Percentiles rank a stretch among this genome's conserved stretches.
Conservation (phyloP, 2,329 filamentous ascomycete genomes). For the Clathrospora elynae region DNA sequence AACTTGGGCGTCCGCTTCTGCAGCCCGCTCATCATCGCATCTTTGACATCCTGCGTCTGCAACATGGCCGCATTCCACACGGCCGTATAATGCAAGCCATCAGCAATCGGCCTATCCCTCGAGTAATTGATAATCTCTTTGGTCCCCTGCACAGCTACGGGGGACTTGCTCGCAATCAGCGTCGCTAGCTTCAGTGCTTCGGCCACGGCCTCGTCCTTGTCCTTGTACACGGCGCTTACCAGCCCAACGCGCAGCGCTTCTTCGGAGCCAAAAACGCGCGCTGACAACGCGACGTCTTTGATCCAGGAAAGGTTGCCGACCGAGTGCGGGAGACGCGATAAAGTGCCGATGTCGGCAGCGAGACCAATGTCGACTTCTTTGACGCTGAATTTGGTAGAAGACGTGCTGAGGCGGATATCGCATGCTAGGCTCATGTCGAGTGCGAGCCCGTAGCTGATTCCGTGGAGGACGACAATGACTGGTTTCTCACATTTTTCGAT, state of each 20-base stretch:
- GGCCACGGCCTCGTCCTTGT: constrained; percentile 65
- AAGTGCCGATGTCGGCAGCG: constrained; percentile 78
- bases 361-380: constrained; percentile 85
- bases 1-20: constrained; percentile 81
- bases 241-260: constrained; percentile 74
- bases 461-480: constrained; percentile 46
- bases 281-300: constrained; percentile 76
- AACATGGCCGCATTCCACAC: constrained; percentile 86
- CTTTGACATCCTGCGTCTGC: constrained; percentile 77
- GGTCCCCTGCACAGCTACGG: constrained; percentile 83
- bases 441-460: constrained; percentile 45
- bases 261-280: constrained; percentile 68
- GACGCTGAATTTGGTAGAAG: constrained; percentile 67
- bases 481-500: constrained; percentile 87
- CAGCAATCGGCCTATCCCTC: constrained; percentile 75
- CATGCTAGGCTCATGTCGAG: constrained; percentile 65
- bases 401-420: constrained; percentile 70
- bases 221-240: constrained; percentile 67
- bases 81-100: constrained; percentile 80
- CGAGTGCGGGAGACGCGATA: constrained; percentile 73
- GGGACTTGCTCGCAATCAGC: constrained; percentile 78
- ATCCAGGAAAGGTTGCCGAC: constrained; percentile 75
- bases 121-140: constrained; percentile 86
- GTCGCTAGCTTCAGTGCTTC: constrained; percentile 67
- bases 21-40: constrained; percentile 75